Conservation (phyloP, 2,329 filamentous ascomycete genomes). For the Colletotrichum godetiae region DNA sequence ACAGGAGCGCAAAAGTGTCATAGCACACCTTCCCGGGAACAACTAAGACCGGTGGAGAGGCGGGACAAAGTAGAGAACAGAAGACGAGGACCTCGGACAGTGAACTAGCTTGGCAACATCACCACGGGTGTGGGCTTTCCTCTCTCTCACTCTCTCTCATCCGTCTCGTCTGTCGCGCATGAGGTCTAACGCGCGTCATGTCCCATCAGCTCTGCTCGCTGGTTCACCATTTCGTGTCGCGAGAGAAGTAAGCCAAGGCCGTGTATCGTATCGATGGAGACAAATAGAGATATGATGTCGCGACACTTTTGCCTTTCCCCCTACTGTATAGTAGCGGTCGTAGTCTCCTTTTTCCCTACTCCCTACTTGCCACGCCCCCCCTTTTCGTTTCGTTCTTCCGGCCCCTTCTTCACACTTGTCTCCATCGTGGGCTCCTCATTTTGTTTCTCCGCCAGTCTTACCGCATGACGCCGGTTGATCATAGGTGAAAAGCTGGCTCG, state of each 20-base stretch:
- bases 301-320: not conserved
- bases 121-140: not conserved
- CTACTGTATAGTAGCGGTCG: not conserved
- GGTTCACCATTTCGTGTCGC: not conserved
- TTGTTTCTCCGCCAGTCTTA: constrained; percentile 22
- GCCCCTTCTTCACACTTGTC: not conserved
- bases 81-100: not conserved
- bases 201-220: not conserved
- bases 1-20: not conserved
- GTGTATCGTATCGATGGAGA: not conserved
- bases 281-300: not conserved
- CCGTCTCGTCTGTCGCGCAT: not conserved
- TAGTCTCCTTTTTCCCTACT: not conserved
- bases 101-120: not conserved
- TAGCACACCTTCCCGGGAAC: not conserved
- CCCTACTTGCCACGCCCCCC: not conserved
- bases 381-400: not conserved
- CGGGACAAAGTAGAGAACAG: not conserved
- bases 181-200: not conserved
- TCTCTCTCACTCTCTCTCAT: not conserved
- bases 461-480: constrained; percentile 26
- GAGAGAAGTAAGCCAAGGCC: not conserved
- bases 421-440: not conserved
- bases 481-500: not conserved
- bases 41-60: not conserved